Evolutionary conservation across 1,139 yeast species (phyloP), one percentile per base, ranked within the genome.

Genomic region (Spencermartinsiella ligniputridi): DNA sequence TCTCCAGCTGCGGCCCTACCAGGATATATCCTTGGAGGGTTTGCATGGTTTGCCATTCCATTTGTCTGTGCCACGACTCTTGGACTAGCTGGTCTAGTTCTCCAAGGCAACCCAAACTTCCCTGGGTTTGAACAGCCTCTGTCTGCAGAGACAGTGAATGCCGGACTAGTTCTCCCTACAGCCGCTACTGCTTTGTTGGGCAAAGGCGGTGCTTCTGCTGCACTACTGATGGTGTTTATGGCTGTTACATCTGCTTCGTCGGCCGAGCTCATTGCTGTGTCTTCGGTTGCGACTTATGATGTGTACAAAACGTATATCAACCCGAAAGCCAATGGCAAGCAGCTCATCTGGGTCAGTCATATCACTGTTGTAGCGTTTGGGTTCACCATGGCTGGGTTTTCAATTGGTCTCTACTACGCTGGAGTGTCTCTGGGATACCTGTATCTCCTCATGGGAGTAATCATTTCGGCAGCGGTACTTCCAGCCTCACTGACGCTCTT

Each of bases 41-140:
- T 88, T 43, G 82, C 92, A 0, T 89, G 96, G 96, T 83, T 86
- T 61, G 92, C 95, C 8, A 81, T 88, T 52, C 96, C 96, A 32
- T 83, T 83, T 70, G 74, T 85, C 45, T 75, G 81, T 38, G 84
- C 95, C 15, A 82, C 94, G 6, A 83, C 95, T 11, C 72, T 87
- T 83, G 96, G 96, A 11, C 71, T 88, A 30, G 85, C 89, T 24
- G 86, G 87, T 39, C 68, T 85, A 52, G 81, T 87, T 17, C 71
- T 87, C 46, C 90, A 87, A 66, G 66, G 69, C 41, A 71, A 78
- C 25, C 81, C 84, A 16, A 62, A 71, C 9, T 87, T 89, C 78
- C 95, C 95, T 53, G 81, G 87, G 3, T 86, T 79, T 61, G 95
- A 95, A 33, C 65, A 76, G 45, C 52, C 55, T 18, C 72, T 89